phyloP scores from a whole-genome alignment of 495 filamentous ascomycete genomes.

The Penicillium longicatenatum region DNA sequence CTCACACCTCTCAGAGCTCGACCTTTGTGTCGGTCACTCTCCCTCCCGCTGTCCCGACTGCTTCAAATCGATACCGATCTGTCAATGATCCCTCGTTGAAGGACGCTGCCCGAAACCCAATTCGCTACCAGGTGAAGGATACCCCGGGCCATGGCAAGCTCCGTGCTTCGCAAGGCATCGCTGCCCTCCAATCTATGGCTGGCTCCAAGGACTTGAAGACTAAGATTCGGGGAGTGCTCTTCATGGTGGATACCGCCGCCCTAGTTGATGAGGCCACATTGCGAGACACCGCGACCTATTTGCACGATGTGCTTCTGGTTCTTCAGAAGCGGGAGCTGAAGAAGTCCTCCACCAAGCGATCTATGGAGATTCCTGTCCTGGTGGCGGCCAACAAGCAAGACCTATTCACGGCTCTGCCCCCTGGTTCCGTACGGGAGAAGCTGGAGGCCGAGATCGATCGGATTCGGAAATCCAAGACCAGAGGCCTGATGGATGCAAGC shows the following conservation, averaged over 20 bases:
- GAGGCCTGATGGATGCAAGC: conserved; percentile 72
- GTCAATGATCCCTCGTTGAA: conserved; percentile 66
- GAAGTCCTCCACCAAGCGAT: conserved; percentile 56
- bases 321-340: conserved; percentile 74
- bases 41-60: conserved; percentile 60
- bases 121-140: conserved; percentile 78
- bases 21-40: conserved; percentile 71
- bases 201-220: conserved; percentile 48
- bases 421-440: conserved; percentile 69
- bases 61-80: conserved; percentile 70
- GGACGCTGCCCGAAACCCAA: conserved; percentile 68
- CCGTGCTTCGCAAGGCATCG: conserved; percentile 55
- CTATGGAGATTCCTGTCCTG: conserved; percentile 68
- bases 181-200: conserved; percentile 44
- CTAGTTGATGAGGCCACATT: conserved; percentile 59
- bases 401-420: conserved; percentile 88
- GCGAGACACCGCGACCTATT: conserved; percentile 70
- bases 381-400: conserved; percentile 94
- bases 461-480: conserved; percentile 74
- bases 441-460: conserved; percentile 82
- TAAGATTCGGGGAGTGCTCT: conserved; percentile 76
- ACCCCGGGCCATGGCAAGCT: conserved; percentile 96
- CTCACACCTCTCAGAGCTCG: conserved; percentile 82
- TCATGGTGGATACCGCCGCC: conserved; percentile 81
- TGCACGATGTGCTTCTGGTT: conserved; percentile 80